Evolutionary conservation across 2,329 filamentous ascomycete species (phyloP), one percentile per base, ranked within the genome.

Genomic region (Cercospora sp.): DNA sequence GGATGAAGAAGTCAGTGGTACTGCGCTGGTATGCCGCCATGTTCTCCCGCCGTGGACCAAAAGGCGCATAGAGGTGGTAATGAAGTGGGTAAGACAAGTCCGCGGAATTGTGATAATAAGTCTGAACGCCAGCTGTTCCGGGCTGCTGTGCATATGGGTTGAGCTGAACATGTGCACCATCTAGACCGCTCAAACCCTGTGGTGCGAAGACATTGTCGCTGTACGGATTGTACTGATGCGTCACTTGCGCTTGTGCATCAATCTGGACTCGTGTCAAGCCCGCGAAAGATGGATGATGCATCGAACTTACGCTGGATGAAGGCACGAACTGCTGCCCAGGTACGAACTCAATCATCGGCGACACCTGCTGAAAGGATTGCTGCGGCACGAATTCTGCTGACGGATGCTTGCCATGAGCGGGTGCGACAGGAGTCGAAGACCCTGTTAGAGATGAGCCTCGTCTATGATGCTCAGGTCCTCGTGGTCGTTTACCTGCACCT

Each of bases 51-150:
- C 93, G 88, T n/a, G 92, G 89, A 5, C 92, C 93, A 66, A 94
- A 87, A 0, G 94, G 93, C 33, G 93, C 92, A 79, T 99, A 99
- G 12, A 97, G 86, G 79, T 99, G 95, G 78, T 97, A 97, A 82
- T 94, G 91, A 5, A 93, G 86, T 23, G 86, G 86, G 68, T 85
- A 80, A 57, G 87, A 85, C 75, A 87, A 89, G 64, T 84, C 82
- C 66, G 83, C 81, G 69, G 86, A 80, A 65, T 84, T 83, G 67
- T 85, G 82, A 76, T 91, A 97, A 78, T 90, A 97, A 2, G 88
- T 84, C 16, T 88, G 83, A 5, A 86, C 86, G 66, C 85, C 83
- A 30, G 94, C 81, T 20, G 83, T 82, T 20, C 83, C 82, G 60
- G 88, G 86, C 68, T 95, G 91, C 73, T 93, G 90, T 2, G 89